Conservation (phyloP, 768 basidiomycete genomes). For the Mycena haematopus region DNA sequence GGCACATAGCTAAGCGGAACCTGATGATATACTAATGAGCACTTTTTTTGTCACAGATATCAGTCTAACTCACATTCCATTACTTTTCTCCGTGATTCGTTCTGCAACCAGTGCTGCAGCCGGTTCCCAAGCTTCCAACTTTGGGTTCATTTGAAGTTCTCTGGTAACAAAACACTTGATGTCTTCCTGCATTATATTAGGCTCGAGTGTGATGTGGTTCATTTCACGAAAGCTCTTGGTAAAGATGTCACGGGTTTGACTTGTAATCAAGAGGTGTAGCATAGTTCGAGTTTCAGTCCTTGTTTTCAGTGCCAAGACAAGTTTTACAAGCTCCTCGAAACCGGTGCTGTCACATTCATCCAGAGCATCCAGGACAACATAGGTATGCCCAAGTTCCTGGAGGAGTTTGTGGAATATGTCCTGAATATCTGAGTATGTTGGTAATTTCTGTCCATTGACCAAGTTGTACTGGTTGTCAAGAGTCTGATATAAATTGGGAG, state of each 20-base stretch:
- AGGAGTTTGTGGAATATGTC: not conserved
- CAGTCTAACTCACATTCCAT: not conserved
- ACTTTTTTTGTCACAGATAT: no score
- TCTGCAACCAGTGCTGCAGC: no score
- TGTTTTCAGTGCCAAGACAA: not conserved
- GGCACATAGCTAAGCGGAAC: not conserved
- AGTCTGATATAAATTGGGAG: not conserved
- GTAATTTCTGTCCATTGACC: slow-evolving; percentile 9
- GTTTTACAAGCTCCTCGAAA: not conserved
- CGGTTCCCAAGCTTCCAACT: not conserved
- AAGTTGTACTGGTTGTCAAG: not conserved
- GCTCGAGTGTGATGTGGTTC: not conserved
- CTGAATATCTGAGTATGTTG: not conserved
- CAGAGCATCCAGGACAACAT: not conserved
- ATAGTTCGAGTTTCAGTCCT: not conserved
- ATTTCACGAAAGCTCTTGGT: not conserved
- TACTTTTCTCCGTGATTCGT: not conserved
- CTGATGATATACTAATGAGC: not conserved
- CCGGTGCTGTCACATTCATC: not conserved
- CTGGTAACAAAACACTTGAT: not conserved
- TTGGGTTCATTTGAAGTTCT: not conserved
- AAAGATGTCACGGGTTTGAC: slow-evolving; percentile 2
- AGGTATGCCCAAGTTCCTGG: not conserved
- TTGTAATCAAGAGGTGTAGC: slow-evolving; percentile 8
- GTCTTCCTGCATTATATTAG: not conserved